Conservation (phyloP, 139 green algal species). For the Desmodesmus armatus region DNA sequence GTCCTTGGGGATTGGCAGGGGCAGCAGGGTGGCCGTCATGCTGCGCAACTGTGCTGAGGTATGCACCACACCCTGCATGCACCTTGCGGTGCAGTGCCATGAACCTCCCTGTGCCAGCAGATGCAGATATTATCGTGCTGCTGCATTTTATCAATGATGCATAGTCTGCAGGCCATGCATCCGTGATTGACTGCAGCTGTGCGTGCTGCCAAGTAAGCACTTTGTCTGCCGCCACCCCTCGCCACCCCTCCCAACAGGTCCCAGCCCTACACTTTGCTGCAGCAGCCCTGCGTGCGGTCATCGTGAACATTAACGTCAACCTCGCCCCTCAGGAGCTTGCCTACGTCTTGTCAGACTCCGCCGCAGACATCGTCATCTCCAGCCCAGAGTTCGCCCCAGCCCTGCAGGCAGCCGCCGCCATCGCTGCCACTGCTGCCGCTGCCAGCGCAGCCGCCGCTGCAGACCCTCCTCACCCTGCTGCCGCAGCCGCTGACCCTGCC, state of each 20-base stretch:
- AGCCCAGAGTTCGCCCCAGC: conserved; percentile 52
- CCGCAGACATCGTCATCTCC: conserved; percentile 61
- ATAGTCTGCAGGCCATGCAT: too few species aligned
- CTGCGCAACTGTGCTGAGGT: conserved; percentile 75
- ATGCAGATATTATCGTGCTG: too few species aligned
- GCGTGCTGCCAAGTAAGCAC: conserved; percentile 79
- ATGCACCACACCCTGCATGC: too few species aligned
- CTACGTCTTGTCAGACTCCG: conserved; percentile 75
- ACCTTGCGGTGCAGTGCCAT: too few species aligned
- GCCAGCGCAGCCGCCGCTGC: neutral
- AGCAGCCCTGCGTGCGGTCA: conserved; percentile 71
- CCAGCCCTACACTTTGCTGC: conserved; percentile 83
- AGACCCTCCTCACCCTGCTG: too few species aligned
- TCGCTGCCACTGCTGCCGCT: neutral
- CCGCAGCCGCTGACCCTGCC: neutral
- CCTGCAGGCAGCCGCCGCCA: conserved; percentile 40
- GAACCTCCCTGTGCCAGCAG: too few species aligned
- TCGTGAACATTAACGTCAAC: conserved; percentile 89
- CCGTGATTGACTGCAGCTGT: conserved; percentile 61
- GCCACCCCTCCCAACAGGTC: too few species aligned
- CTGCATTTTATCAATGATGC: too few species aligned
- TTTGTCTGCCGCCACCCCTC: conserved; percentile 66
- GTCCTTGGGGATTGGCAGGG: conserved; percentile 44
- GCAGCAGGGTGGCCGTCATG: conserved; percentile 75
- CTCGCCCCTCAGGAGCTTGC: conserved; percentile 78